Percentiles rank a stretch among this genome's conserved stretches.
Conservation (phyloP, 1,284 basidiomycete genomes). For the Boletellus deceptivus region DNA sequence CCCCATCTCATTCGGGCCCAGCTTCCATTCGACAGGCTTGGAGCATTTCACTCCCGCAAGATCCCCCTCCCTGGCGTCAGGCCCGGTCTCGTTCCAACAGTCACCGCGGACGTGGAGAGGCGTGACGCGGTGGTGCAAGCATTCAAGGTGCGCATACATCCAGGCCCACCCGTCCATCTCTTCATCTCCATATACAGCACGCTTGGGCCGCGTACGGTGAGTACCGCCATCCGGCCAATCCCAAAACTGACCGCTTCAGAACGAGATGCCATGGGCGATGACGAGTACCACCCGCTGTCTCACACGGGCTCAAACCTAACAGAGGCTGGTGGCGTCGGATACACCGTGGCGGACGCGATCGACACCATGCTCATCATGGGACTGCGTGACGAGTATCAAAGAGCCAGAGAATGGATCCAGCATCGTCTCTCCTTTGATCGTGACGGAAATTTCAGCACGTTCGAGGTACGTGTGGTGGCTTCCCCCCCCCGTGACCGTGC, state of each 20-base stretch:
- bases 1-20: slow-evolving; percentile 9
- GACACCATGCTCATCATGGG: slow-evolving; percentile 90
- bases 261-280: slow-evolving; percentile 82
- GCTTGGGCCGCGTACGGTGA: slow-evolving; percentile 80
- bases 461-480: slow-evolving; percentile 64
- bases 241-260: slow-evolving; percentile 49
- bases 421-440: slow-evolving; percentile 73
- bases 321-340: slow-evolving; percentile 76
- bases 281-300: slow-evolving; percentile 86
- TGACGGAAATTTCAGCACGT: slow-evolving; percentile 84
- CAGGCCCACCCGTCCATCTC: slow-evolving; percentile 3
- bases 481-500: not conserved
- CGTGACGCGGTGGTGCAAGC: slow-evolving; percentile 71
- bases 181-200: slow-evolving; percentile 46
- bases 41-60: slow-evolving; percentile 2
- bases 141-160: slow-evolving; percentile 59
- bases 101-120: slow-evolving; percentile 56
- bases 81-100: slow-evolving; percentile 17
- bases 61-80: slow-evolving; percentile 23
- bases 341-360: slow-evolving; percentile 79
- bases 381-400: slow-evolving; percentile 72
- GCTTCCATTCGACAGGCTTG: slow-evolving; percentile 12
- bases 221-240: slow-evolving; percentile 15
- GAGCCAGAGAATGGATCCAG: slow-evolving; percentile 79
- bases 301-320: slow-evolving; percentile 76